Evolutionary conservation across 768 basidiomycete species (phyloP).

Genomic region (Gyrodon lividus): DNA sequence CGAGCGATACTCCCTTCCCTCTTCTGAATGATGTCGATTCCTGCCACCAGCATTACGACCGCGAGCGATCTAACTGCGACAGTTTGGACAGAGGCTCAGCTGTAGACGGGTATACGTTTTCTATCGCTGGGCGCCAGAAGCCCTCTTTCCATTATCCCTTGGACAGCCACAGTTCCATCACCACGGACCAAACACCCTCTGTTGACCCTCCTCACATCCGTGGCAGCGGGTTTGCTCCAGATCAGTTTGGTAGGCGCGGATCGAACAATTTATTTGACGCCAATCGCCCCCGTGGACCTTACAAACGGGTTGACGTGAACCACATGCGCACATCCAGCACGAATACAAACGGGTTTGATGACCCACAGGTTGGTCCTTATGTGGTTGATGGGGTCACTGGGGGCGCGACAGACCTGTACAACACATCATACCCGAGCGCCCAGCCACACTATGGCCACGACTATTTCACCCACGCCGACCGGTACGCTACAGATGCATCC

Average conservation of each 20-base stretch:
- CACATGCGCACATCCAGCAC: conserved; percentile 18
- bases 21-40: conserved; percentile 24
- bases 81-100: conserved; percentile 10
- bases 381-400: conserved; percentile 19
- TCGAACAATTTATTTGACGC: conserved; percentile 43
- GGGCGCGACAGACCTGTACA: conserved; percentile 27
- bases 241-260: conserved; percentile 32
- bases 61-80: conserved; percentile 16
- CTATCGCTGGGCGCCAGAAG: conserved; percentile 21
- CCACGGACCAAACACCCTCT: conserved; percentile 13
- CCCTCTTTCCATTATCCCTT: conserved; percentile 14
- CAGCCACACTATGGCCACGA: conserved; percentile 27
- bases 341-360: conserved; percentile 21
- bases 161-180: conserved; percentile 13
- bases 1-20: conserved; percentile 24
- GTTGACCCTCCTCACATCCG: conserved; percentile 16
- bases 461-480: conserved; percentile 28
- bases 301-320: conserved; percentile 25
- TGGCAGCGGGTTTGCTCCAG: conserved; percentile 9
- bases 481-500: conserved; percentile 18
- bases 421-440: conserved; percentile 15
- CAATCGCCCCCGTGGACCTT: conserved; percentile 24
- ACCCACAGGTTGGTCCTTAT: conserved; percentile 21
- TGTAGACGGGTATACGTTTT: conserved; percentile 8
- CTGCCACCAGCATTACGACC: conserved; percentile 21